Evolutionary conservation across 768 basidiomycete species (phyloP).

Genomic region (Xanthoconium stramineum): DNA sequence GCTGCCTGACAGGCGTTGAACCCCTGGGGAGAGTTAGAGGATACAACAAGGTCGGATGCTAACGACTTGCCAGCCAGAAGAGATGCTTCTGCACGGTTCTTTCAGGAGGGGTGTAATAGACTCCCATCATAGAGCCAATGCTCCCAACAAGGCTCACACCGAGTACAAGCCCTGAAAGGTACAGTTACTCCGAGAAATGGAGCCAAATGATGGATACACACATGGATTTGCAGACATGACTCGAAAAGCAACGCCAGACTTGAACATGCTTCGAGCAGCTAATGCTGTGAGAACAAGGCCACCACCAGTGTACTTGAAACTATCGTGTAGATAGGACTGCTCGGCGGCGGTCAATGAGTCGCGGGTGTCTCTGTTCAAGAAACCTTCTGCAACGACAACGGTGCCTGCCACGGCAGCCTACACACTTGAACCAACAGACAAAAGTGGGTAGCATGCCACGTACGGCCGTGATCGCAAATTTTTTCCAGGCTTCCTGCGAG

Average conservation of each 20-base stretch:
- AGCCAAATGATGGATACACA: constrained; percentile 28
- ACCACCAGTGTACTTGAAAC: constrained; percentile 80
- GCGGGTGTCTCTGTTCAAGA: constrained; percentile 78
- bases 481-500: constrained; percentile 45
- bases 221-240: constrained; percentile 86
- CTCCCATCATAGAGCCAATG: constrained; percentile 85
- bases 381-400: constrained; percentile 56
- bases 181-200: neutral
- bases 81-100: constrained; percentile 72
- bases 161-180: constrained; percentile 64
- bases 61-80: constrained; percentile 67
- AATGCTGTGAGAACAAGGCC: constrained; percentile 75
- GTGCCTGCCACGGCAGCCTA: constrained; percentile 74
- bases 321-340: constrained; percentile 67
- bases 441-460: constrained; percentile 13
- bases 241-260: constrained; percentile 60
- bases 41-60: neutral
- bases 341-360: constrained; percentile 62
- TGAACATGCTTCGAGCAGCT: constrained; percentile 77
- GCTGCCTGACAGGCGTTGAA: constrained; percentile 88
- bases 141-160: constrained; percentile 76
- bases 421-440: neutral
- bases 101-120: constrained; percentile 75
- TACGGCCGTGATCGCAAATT: constrained; percentile 53
- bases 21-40: constrained; percentile 40